Evolutionary conservation across 2,329 filamentous ascomycete species (phyloP).

Genomic region (Chaetomiaceae sp.): DNA sequence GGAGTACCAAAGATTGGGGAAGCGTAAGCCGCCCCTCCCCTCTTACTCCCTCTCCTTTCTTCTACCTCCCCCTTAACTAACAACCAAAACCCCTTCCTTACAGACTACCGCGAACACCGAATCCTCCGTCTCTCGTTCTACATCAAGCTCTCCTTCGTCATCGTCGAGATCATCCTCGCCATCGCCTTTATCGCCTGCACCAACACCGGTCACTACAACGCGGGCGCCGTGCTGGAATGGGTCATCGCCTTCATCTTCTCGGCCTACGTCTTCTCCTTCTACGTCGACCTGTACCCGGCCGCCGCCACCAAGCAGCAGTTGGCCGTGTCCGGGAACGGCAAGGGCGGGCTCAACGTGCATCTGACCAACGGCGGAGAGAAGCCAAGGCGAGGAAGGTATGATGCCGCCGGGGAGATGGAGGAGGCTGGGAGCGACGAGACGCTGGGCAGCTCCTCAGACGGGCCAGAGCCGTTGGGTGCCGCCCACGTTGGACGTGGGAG

Average conservation of each 20-base stretch:
- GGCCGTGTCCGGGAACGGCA: neutral
- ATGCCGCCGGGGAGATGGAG: slow-evolving; percentile 17
- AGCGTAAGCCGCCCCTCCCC: slow-evolving; percentile 42
- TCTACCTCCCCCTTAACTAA: neutral
- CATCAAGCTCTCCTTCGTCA: slow-evolving; percentile 79
- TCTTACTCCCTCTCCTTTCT: neutral
- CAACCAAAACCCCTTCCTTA: neutral
- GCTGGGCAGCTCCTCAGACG: too few species aligned
- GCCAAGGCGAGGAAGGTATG: slow-evolving; percentile 1
- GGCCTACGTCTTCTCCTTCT: slow-evolving; percentile 82
- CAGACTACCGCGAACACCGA: slow-evolving; percentile 67
- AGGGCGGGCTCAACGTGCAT: neutral
- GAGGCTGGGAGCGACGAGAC: neutral
- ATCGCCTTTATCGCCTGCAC: slow-evolving; percentile 64
- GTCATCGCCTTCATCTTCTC: slow-evolving; percentile 78
- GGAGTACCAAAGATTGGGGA: slow-evolving; percentile 82
- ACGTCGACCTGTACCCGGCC: slow-evolving; percentile 80
- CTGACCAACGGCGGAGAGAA: neutral
- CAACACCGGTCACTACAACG: slow-evolving; percentile 49
- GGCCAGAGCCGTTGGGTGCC: neutral
- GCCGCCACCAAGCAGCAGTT: slow-evolving; percentile 45
- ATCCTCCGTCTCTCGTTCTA: slow-evolving; percentile 76
- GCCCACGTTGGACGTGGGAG: too few species aligned
- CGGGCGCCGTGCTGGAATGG: slow-evolving; percentile 75
- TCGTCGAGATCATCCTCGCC: slow-evolving; percentile 70